Conservation (phyloP, 139 green algal species). For the Chlamydomonas sp. region DNA sequence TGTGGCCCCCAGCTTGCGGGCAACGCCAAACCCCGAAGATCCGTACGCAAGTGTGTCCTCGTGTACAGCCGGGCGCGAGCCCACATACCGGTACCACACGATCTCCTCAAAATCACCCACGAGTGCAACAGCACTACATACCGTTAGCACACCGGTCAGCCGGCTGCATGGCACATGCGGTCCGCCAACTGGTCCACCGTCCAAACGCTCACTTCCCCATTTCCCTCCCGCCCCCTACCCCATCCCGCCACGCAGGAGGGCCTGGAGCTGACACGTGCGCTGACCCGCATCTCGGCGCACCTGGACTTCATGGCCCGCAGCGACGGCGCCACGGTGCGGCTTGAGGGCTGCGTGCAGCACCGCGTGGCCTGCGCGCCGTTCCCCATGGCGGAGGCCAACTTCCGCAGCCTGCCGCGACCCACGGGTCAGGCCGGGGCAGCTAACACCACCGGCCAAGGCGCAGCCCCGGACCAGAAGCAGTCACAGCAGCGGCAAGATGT, state of each 20-base stretch:
- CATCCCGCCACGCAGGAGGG: background rate
- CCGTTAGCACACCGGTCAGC: too few species aligned
- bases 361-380: background rate
- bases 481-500: background rate
- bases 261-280: background rate
- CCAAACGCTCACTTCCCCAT: too few species aligned
- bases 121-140: too few species aligned
- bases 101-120: too few species aligned
- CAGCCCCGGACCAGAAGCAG: background rate
- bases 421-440: background rate
- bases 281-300: constrained; percentile 1
- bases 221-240: too few species aligned
- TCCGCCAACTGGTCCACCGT: too few species aligned
- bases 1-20: too few species aligned
- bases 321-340: background rate
- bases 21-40: too few species aligned
- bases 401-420: background rate
- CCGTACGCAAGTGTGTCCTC: too few species aligned
- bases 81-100: too few species aligned
- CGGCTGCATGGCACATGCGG: too few species aligned
- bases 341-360: constrained; percentile 18
- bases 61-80: too few species aligned
- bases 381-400: background rate
- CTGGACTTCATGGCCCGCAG: constrained; percentile 18
- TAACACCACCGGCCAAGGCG: background rate